Conservation (phyloP, 345 rosid genomes). For the Boechera stricta region DNA sequence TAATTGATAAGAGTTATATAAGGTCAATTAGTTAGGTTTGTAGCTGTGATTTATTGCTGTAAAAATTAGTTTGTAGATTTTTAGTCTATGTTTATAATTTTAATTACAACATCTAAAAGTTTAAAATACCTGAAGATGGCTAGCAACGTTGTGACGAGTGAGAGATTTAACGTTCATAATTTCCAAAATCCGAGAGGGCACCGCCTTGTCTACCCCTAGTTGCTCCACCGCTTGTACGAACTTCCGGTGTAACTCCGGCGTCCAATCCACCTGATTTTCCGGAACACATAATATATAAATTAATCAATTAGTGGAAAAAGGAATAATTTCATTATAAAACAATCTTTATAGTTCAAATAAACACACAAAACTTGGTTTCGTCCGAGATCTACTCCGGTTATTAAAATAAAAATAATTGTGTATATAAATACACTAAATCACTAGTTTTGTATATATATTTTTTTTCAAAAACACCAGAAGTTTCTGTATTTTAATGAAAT, state of each 20-base stretch:
- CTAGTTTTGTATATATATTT: neutral
- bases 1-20: neutral
- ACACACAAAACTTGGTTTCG: neutral
- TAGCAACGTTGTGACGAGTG: conserved; percentile 96
- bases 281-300: neutral
- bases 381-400: neutral
- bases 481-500: neutral
- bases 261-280: conserved; percentile 90
- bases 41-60: no score
- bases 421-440: neutral
- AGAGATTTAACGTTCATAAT: conserved; percentile 87
- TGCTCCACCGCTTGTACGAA: conserved; percentile 98
- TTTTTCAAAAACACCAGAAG: neutral
- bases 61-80: neutral
- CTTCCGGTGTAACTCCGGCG: conserved; percentile 87
- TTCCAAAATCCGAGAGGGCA: conserved; percentile 92
- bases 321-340: neutral
- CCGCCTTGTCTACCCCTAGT: conserved; percentile 95
- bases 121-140: conserved; percentile 84
- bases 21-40: neutral
- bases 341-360: neutral
- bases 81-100: neutral
- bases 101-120: neutral
- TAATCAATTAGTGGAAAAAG: neutral
- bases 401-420: neutral